Conservation (phyloP, 2,329 filamentous ascomycete genomes). For the Pyricularia grisea region DNA sequence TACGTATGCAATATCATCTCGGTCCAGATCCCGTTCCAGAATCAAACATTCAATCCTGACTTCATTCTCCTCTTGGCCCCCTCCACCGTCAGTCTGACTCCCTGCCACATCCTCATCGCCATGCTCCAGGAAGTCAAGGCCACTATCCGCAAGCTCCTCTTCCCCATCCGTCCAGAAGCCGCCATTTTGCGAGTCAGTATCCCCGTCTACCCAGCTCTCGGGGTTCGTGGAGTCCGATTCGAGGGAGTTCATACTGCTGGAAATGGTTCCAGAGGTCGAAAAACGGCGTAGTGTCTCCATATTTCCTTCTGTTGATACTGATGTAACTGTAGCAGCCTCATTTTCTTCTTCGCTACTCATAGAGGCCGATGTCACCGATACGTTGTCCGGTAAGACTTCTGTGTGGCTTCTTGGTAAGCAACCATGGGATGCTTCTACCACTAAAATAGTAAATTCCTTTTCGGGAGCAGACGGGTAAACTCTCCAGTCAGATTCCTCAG, state of each 20-base stretch:
- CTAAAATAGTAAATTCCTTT: not conserved
- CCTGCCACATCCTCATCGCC: not conserved
- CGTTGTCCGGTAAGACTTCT: not conserved
- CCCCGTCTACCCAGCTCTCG: not conserved
- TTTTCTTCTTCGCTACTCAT: not conserved
- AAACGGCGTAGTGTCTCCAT: not conserved
- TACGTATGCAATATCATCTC: not conserved
- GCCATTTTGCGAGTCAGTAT: not conserved
- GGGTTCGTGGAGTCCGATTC: not conserved
- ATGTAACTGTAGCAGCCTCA: not conserved
- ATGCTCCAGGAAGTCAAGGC: not conserved
- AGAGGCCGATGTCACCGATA: not conserved
- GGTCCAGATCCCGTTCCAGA: not conserved
- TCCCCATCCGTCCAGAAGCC: not conserved
- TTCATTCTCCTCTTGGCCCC: not conserved
- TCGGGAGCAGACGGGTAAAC: not conserved
- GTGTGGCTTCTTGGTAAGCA: not conserved
- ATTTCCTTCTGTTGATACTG: not conserved
- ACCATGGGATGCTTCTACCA: not conserved
- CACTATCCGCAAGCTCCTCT: not conserved
- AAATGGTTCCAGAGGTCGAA: not conserved
- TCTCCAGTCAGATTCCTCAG: not conserved
- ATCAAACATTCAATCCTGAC: not conserved
- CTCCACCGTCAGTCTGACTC: not conserved
- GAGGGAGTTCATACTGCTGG: not conserved